Evolutionary conservation across 441 rosid species (phyloP).

Genomic region (Syzygium syzygioides): DNA sequence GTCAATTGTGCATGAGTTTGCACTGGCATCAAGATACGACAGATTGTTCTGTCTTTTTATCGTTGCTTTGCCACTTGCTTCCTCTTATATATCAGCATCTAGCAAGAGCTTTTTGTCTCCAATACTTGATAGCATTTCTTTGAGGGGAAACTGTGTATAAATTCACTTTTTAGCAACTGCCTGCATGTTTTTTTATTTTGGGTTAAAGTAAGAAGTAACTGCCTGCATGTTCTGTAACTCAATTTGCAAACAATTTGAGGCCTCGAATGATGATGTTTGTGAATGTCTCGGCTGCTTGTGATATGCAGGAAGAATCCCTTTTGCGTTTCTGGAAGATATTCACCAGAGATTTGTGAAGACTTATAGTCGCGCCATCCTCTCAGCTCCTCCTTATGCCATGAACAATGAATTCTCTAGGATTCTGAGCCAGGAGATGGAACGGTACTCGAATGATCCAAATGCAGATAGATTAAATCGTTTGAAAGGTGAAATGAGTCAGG

Average conservation of each 20-base stretch:
- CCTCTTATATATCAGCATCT: background rate
- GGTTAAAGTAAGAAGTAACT: background rate
- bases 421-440: slow-evolving; percentile 82
- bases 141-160: background rate
- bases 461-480: slow-evolving; percentile 81
- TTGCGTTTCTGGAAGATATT: slow-evolving; percentile 87
- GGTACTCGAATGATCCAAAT: slow-evolving; percentile 71
- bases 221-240: background rate
- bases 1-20: background rate
- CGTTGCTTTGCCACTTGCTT: background rate
- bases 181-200: background rate
- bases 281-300: background rate
- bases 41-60: background rate
- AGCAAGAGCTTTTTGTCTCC: background rate
- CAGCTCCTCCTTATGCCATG: slow-evolving; percentile 87
- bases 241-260: background rate
- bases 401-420: slow-evolving; percentile 92
- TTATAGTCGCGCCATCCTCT: slow-evolving; percentile 65
- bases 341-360: slow-evolving; percentile 88
- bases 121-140: background rate
- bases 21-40: background rate
- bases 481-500: slow-evolving; percentile 95
- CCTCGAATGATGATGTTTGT: background rate
- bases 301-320: slow-evolving; percentile 72
- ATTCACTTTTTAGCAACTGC: background rate